These are phyloP conservation scores for Fusarium sp. DNA, from an alignment of 2,329 filamentous ascomycete species.

Conservation along the genomic window DNA sequence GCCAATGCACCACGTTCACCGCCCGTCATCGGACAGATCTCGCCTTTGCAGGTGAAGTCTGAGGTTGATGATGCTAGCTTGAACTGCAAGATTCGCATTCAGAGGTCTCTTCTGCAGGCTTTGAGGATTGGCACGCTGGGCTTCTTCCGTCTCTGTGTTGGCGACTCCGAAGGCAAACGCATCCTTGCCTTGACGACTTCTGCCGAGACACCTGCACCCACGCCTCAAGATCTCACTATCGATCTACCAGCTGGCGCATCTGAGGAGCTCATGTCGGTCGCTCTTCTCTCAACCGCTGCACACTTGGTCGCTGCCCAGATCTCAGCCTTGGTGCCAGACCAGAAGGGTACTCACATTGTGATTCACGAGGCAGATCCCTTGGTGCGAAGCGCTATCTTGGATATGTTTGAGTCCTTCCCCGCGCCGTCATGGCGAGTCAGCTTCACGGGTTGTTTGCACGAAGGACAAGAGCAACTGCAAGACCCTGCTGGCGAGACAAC, in stretches of 20 bases:
- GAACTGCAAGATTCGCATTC: neutral
- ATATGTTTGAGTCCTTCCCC: neutral
- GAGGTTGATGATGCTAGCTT: neutral
- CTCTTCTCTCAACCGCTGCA: neutral
- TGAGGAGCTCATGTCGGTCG: neutral
- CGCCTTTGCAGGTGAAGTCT: neutral
- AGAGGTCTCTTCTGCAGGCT: neutral
- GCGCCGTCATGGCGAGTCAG: neutral
- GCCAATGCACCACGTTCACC: neutral
- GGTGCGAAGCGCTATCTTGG: slow-evolving; percentile 2
- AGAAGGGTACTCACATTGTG: neutral
- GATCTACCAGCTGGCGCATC: neutral
- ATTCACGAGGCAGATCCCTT: slow-evolving; percentile 7
- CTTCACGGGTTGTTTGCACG: neutral
- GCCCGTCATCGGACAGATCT: slow-evolving; percentile 2
- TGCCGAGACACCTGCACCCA: neutral
- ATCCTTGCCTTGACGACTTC: neutral
- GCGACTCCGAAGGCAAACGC: neutral
- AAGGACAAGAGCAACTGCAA: neutral
- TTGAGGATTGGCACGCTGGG: neutral
- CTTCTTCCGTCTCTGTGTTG: slow-evolving; percentile 10
- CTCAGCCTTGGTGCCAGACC: neutral
- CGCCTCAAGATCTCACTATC: neutral
- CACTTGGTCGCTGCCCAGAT: slow-evolving; percentile 4
- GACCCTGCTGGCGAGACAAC: neutral